Evolutionary conservation across 768 basidiomycete genomes (phyloP), one percentile per base, ranked within the genome.

Genomic region (Russula sp.): DNA sequence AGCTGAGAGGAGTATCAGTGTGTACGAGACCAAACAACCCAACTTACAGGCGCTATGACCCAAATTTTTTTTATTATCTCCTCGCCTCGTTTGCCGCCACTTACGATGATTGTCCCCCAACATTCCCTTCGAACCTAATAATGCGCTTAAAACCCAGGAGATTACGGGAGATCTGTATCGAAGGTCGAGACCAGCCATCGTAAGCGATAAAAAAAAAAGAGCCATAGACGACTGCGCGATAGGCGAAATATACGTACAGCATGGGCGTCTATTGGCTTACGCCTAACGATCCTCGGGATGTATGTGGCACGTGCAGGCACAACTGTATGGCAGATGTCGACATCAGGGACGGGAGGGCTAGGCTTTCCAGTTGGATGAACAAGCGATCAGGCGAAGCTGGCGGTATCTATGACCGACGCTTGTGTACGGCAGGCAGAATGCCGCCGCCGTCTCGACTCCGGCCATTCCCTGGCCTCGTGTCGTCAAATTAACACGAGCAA

Each of bases 381-480:
- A 42, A 61, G 59, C 51, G 28, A 52, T 61, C 30, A 28, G 40
- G 6, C 26, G 28, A n/a, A 18, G 24, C n/a, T 4, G 52, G n/a
- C 20, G 22, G 22, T 2, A 0, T 32, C 26, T 16, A 40, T 16
- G 14, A 18, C 26, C 30, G n/a, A 30, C 42, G 8, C n/a, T 32
- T 59, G n/a, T 18, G 11, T 42, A 32, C 22, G 44, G 46, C 38
- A 52, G 30, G 7, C 38, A 10, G 8, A 36, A 14, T 16, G 30
- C 26, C 51, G 51, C 28, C 30, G 51, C 10, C 34, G 6, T 40
- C 6, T 42, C 26, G 26, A 60, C 11, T n/a, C 26, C 54, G 61
- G 61, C 16, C 13, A 50, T 62, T 28, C 22, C 61, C 61, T 48
- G 32, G 26, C 61, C 54, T 56, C 61, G 54, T 62, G 61, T 50